Evolutionary conservation across 768 basidiomycete species (phyloP).

Genomic region (Mycena olivaceomarginata): DNA sequence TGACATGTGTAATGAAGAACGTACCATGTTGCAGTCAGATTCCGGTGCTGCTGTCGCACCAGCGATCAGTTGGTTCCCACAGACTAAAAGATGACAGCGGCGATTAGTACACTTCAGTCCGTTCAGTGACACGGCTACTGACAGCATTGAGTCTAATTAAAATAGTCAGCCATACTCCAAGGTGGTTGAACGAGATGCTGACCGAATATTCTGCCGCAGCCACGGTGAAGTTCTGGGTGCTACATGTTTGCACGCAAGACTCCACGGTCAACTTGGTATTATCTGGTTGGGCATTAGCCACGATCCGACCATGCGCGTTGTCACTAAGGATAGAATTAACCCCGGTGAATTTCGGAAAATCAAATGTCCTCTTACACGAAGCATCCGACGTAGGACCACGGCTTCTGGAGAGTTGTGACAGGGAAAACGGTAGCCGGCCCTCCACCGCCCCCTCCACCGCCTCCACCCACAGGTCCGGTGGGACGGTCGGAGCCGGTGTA

Average conservation of each 20-base stretch:
- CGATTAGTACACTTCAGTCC: conserved; percentile 2
- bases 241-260: conserved; percentile 78
- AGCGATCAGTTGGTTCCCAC: conserved; percentile 78
- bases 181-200: conserved; percentile 46
- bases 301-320: conserved; percentile 79
- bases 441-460: conserved; percentile 59
- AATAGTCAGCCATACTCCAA: conserved; percentile 59
- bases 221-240: conserved; percentile 72
- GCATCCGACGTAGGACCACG: conserved; percentile 79
- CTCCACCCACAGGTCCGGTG: conserved; percentile 55
- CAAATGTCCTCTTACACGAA: conserved; percentile 68
- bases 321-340: conserved; percentile 62
- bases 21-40: conserved; percentile 78
- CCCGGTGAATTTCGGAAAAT: background rate
- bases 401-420: conserved; percentile 71
- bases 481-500: conserved; percentile 78
- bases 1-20: background rate
- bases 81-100: conserved; percentile 66
- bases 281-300: conserved; percentile 59
- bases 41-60: conserved; percentile 73
- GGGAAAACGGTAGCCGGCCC: conserved; percentile 58
- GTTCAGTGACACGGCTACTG: conserved; percentile 46
- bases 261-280: conserved; percentile 69
- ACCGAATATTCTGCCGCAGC: conserved; percentile 84
- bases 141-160: conserved; percentile 63